These are phyloP conservation scores for Laguncularia racemosa DNA, from an alignment of 345 rosid species.

Conservation along the genomic window DNA sequence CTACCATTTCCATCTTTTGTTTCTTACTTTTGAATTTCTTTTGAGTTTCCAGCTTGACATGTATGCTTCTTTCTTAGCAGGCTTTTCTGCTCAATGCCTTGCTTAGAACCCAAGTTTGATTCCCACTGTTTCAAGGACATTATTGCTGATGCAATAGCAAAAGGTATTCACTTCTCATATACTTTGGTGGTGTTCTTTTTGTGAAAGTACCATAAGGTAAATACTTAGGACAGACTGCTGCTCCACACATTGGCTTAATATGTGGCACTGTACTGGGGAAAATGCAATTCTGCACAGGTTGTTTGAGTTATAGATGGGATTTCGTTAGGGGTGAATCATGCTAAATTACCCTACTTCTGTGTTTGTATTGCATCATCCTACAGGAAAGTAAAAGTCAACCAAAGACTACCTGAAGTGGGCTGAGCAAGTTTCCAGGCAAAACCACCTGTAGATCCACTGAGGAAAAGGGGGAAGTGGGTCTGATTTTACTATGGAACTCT, in stretches of 20 bases:
- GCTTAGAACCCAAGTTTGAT: slow-evolving; percentile 84
- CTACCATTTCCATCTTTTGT: neutral
- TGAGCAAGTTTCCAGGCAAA: slow-evolving; percentile 46
- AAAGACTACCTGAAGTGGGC: slow-evolving; percentile 86
- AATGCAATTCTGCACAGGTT: no score
- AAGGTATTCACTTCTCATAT: slow-evolving; percentile 31
- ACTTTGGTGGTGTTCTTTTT: neutral
- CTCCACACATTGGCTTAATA: no score
- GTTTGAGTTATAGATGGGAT: no score
- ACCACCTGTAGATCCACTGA: slow-evolving; percentile 64
- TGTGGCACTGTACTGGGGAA: no score
- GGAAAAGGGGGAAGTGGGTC: slow-evolving; percentile 53
- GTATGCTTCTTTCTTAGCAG: slow-evolving; percentile 23
- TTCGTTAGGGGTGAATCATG: no score
- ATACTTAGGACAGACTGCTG: no score
- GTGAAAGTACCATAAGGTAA: neutral
- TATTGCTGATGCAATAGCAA: slow-evolving; percentile 60
- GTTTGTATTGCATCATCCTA: neutral
- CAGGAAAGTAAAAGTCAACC: slow-evolving; percentile 68
- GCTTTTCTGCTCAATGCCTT: slow-evolving; percentile 89
- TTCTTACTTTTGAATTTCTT: neutral
- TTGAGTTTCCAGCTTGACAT: neutral
- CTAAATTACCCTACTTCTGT: neutral
- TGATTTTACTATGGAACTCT: neutral
- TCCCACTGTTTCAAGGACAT: slow-evolving; percentile 82